Percentiles rank a stretch among this genome's conserved stretches.
Conservation (phyloP, 345 rosid genomes). For the Lepidium aucheri region DNA sequence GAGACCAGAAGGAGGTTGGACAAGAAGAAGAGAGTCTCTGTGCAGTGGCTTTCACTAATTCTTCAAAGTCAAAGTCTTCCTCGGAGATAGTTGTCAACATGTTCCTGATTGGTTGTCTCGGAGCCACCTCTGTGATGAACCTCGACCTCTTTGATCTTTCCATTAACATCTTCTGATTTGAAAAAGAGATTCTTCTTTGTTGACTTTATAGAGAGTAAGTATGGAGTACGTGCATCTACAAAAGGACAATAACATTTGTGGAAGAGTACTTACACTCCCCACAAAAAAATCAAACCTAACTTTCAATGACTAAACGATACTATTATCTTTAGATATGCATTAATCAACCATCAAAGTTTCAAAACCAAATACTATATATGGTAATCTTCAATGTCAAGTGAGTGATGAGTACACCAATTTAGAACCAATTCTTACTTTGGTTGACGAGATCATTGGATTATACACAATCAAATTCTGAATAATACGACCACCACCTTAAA, state of each 20-base stretch:
- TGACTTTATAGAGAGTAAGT: conserved; percentile 9
- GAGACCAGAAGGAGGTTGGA: conserved; percentile 17
- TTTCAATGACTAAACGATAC: neutral
- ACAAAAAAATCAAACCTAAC: neutral
- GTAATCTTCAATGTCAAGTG: neutral
- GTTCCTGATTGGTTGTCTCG: conserved; percentile 33
- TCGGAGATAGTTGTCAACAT: conserved; percentile 41
- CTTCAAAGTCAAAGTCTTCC: conserved; percentile 36
- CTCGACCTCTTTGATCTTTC: conserved; percentile 19
- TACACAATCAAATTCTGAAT: neutral
- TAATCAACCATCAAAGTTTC: neutral
- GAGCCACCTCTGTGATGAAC: conserved; percentile 46
- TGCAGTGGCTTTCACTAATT: conserved; percentile 19
- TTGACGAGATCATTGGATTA: neutral
- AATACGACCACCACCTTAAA: neutral
- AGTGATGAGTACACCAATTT: neutral
- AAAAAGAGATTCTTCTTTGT: neutral
- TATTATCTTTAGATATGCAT: neutral
- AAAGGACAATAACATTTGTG: neutral
- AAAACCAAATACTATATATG: neutral
- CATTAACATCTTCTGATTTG: conserved; percentile 2
- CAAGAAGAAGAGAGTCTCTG: conserved; percentile 20
- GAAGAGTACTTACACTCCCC: neutral
- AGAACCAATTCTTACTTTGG: neutral
- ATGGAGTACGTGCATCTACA: neutral